Evolutionary conservation across 352 stramenopile genomes (phyloP), one percentile per base, ranked within the genome.

Genomic region (Globisporangium polare): DNA sequence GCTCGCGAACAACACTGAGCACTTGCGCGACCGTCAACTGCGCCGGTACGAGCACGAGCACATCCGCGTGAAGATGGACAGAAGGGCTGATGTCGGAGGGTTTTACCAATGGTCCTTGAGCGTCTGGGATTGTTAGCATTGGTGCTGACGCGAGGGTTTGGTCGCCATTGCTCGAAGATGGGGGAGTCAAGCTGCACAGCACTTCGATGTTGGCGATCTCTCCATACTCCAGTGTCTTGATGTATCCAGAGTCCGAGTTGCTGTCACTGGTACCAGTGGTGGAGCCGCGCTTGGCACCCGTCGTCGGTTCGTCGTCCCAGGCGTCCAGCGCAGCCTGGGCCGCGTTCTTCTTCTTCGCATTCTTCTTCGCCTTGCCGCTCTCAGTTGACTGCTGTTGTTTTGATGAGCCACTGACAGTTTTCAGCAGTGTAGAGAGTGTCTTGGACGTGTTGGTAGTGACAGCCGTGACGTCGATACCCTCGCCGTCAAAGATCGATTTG

Each of bases 161-260:
- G n/a, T n/a, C 46, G 29, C 12, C 49, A 54, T 1, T 45, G 17
- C 26, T 54, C 49, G 26, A 53, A 20, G 42, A 41, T 20, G 68
- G 18, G 3, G 71, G 62, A 0, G 72, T 60, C 7, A 90, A 65
- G 61, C 63, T 74, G 2, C 73, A 57, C 5, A 90, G 64, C 24
- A 90, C 24, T 39, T 86, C 68, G 1, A 89, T 22, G 17, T 74
- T 78, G 0, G 69, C 60, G 31, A 90, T 78, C 10, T 80, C 68
- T 0, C 78, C 77, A 47, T 86, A 89, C 60, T 89, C 81, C n/a
- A 90, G 56, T 0, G 77, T 83, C 31, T 46, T 37, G 33, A 76
- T 46, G 18, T 67, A 67, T 2, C 61, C 17, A n/a, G 18, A 22
- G 18, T 33, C 29, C 6, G 50, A 26, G 62, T 26, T 33, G 15